Evolutionary conservation across 1,284 basidiomycete genomes (phyloP).

Genomic region (Sporisorium sorghi): DNA sequence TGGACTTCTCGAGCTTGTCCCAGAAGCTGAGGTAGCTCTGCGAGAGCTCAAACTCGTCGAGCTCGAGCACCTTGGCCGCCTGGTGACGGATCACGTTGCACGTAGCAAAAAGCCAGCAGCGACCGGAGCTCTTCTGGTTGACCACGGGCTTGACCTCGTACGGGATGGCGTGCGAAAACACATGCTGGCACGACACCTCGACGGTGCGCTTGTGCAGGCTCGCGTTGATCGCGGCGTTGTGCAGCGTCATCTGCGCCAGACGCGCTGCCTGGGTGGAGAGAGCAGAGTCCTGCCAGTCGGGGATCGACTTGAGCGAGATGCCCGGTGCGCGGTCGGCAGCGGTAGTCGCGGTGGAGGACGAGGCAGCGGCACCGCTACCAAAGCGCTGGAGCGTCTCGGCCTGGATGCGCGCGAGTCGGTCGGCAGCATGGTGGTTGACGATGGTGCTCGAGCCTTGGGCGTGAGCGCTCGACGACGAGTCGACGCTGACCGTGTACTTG

Average conservation of each 20-base stretch:
- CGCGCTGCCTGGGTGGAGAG: conserved; percentile 74
- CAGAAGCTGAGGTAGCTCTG: conserved; percentile 74
- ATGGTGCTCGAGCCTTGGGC: conserved; percentile 18
- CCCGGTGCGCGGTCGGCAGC: conserved; percentile 12
- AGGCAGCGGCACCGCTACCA: neutral
- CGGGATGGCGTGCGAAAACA: conserved; percentile 85
- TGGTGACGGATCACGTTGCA: conserved; percentile 83
- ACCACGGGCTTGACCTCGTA: conserved; percentile 81
- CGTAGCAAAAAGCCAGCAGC: conserved; percentile 59
- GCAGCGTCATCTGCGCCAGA: conserved; percentile 83
- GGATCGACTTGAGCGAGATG: conserved; percentile 39
- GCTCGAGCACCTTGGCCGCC: conserved; percentile 84
- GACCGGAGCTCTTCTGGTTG: conserved; percentile 78
- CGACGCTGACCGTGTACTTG: conserved; percentile 20
- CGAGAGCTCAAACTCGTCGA: conserved; percentile 88
- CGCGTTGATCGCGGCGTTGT: conserved; percentile 78
- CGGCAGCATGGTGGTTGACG: conserved; percentile 49
- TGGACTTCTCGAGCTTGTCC: conserved; percentile 87
- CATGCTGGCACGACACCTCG: conserved; percentile 77
- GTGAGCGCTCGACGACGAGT: conserved; percentile 14
- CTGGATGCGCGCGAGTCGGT: conserved; percentile 54
- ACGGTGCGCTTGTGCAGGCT: conserved; percentile 78
- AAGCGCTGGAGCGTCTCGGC: conserved; percentile 41
- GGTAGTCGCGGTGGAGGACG: neutral
- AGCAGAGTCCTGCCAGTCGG: conserved; percentile 47